Evolutionary conservation across 179 eudicot genomes (phyloP).

Genomic region (Vitellaria paradoxa): DNA sequence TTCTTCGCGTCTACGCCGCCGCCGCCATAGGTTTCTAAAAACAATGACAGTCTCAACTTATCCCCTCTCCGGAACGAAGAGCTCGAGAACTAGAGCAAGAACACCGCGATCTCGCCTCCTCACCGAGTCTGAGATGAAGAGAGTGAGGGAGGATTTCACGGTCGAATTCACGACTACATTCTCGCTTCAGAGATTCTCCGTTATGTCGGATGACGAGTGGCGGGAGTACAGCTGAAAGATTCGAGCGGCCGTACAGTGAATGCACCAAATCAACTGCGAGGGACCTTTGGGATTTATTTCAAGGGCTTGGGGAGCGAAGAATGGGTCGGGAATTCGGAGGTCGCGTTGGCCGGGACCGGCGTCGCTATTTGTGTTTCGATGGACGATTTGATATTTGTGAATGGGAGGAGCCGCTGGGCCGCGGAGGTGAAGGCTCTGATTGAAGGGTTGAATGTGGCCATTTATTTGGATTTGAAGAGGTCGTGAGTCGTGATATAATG

Average conservation of each 20-base stretch:
- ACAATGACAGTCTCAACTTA: no score
- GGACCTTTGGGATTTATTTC: constrained; percentile 40
- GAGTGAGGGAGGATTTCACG: constrained; percentile 28
- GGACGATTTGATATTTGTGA: constrained; percentile 20
- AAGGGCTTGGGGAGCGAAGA: constrained; percentile 37
- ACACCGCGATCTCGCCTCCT: constrained; percentile 15
- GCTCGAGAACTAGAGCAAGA: constrained; percentile 23
- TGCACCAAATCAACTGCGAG: constrained; percentile 13
- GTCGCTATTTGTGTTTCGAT: constrained; percentile 52
- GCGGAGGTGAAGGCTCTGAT: constrained; percentile 50
- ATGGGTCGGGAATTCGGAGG: constrained; percentile 5
- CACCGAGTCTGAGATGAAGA: constrained; percentile 27
- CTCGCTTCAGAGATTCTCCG: constrained; percentile 34
- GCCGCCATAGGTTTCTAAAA: background rate
- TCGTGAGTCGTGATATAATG: constrained; percentile 21
- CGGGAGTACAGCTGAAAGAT: constrained; percentile 35
- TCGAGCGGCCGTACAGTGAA: constrained; percentile 48
- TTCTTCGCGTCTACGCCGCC: constrained; percentile 17
- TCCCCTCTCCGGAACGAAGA: constrained; percentile 28
- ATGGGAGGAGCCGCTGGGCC: constrained; percentile 12
- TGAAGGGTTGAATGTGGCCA: constrained; percentile 52
- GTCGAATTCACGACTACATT: constrained; percentile 45
- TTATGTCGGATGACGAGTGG: constrained; percentile 51
- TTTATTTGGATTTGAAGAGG: constrained; percentile 44
- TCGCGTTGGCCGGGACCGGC: constrained; percentile 33